These are phyloP conservation scores for Nakaseomyces uthaithaninus DNA, from an alignment of 1,139 yeast genomes.

Conservation along the genomic window DNA sequence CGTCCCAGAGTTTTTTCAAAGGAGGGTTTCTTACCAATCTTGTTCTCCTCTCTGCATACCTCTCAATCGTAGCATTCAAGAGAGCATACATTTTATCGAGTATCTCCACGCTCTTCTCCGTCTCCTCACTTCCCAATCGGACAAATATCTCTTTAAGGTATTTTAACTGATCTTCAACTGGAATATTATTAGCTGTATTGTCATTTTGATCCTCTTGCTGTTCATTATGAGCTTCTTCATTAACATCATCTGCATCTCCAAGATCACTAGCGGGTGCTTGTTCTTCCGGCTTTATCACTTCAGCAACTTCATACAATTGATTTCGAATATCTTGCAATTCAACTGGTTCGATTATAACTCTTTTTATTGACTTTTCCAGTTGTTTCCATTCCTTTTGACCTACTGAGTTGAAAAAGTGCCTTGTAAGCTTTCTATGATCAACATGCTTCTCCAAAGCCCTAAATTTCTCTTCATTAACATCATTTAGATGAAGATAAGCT, in stretches of 20 bases:
- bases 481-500: slow-evolving; percentile 17
- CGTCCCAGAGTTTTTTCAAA: slow-evolving; percentile 5
- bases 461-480: slow-evolving; percentile 14
- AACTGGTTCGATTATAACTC: slow-evolving; percentile 1
- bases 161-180: slow-evolving; percentile 1
- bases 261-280: not conserved
- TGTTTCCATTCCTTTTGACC: slow-evolving; percentile 1
- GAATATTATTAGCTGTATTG: not conserved
- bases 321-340: slow-evolving; percentile 2
- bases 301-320: slow-evolving; percentile 2
- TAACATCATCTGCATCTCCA: not conserved
- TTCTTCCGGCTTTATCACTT: not conserved
- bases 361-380: slow-evolving; percentile 1
- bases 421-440: slow-evolving; percentile 7
- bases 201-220: not conserved
- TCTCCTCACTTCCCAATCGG: slow-evolving; percentile 1
- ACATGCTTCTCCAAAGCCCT: slow-evolving; percentile 14
- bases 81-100: slow-evolving; percentile 2
- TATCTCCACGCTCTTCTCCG: slow-evolving; percentile 1
- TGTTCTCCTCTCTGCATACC: slow-evolving; percentile 5
- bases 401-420: slow-evolving; percentile 1
- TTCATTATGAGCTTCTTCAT: not conserved
- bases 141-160: not conserved
- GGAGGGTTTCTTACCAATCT: slow-evolving; percentile 6
- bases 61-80: not conserved